A percentile compares a stretch with the other conserved stretches of the same genome.
These are phyloP conservation scores for Boletus sensibilis DNA, from an alignment of 768 basidiomycete species.

Conservation along the genomic window DNA sequence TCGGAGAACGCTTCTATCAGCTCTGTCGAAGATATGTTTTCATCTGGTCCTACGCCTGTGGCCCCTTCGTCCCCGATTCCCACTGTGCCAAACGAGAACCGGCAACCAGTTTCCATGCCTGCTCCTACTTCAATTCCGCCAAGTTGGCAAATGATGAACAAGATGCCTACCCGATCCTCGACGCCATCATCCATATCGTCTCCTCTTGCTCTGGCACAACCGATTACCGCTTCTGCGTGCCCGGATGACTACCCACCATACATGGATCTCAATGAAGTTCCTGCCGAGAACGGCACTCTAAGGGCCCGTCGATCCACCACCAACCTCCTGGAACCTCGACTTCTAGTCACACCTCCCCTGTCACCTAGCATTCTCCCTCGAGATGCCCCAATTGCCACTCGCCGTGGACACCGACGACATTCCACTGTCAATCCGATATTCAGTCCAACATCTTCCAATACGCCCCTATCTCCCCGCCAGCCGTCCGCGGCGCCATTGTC, in stretches of 20 bases:
- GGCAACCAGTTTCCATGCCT: slow-evolving; percentile 33
- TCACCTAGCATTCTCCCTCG: slow-evolving; percentile 60
- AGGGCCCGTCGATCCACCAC: slow-evolving; percentile 65
- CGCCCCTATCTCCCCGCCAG: slow-evolving; percentile 85
- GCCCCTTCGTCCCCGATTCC: slow-evolving; percentile 49
- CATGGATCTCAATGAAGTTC: slow-evolving; percentile 63
- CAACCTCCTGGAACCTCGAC: slow-evolving; percentile 63
- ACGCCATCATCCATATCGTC: slow-evolving; percentile 89
- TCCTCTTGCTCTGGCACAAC: slow-evolving; percentile 80
- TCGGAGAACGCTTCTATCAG: slow-evolving; percentile 19
- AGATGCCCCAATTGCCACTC: slow-evolving; percentile 43
- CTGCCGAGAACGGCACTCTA: slow-evolving; percentile 41
- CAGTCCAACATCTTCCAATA: slow-evolving; percentile 48
- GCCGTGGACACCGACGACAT: slow-evolving; percentile 65
- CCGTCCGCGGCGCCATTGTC: slow-evolving; percentile 74
- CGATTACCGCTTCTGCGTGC: slow-evolving; percentile 69
- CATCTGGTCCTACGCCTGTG: slow-evolving; percentile 69
- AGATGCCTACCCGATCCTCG: slow-evolving; percentile 74
- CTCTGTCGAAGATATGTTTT: slow-evolving; percentile 30
- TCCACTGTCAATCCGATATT: slow-evolving; percentile 66
- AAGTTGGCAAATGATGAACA: slow-evolving; percentile 40
- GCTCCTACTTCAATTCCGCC: slow-evolving; percentile 45
- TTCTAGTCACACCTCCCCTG: slow-evolving; percentile 71
- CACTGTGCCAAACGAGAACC: slow-evolving; percentile 20
- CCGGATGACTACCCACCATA: slow-evolving; percentile 60